phyloP scores from a whole-genome alignment of 768 basidiomycete species.

The Pleurotus pulmonarius region DNA sequence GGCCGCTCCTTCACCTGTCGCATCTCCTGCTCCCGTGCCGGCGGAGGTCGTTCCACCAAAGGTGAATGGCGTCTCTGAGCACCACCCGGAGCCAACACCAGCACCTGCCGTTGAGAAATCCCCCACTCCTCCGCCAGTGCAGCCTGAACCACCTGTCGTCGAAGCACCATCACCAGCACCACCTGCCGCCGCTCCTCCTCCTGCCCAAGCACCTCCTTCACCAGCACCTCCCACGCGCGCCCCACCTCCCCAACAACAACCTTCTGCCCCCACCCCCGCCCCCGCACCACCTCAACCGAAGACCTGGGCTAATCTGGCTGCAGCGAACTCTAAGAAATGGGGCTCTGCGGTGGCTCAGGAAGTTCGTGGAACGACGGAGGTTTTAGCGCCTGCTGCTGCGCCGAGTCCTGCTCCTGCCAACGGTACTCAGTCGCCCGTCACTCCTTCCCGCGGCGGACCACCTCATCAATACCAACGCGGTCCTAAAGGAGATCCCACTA shows the following conservation, averaged over 20 bases:
- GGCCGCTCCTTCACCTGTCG: slow-evolving; percentile 21
- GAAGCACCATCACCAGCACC: slow-evolving; percentile 24
- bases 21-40: slow-evolving; percentile 21
- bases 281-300: slow-evolving; percentile 56
- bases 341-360: slow-evolving; percentile 77
- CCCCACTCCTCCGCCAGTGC: slow-evolving; percentile 18
- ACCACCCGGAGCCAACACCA: slow-evolving; percentile 27
- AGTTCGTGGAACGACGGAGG: slow-evolving; percentile 72
- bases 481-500: slow-evolving; percentile 11
- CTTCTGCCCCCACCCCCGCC: slow-evolving; percentile 23
- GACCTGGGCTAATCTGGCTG: slow-evolving; percentile 92
- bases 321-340: slow-evolving; percentile 81
- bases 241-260: slow-evolving; percentile 22
- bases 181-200: slow-evolving; percentile 20
- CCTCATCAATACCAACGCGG: slow-evolving; percentile 31
- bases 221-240: slow-evolving; percentile 21
- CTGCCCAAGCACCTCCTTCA: slow-evolving; percentile 19
- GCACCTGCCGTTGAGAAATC: slow-evolving; percentile 22
- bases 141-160: background rate
- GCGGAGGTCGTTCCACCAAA: slow-evolving; percentile 15
- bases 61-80: slow-evolving; percentile 26
- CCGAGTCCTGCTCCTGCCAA: slow-evolving; percentile 35
- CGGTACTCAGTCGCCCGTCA: slow-evolving; percentile 28
- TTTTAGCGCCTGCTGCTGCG: slow-evolving; percentile 21
- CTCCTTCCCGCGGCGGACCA: slow-evolving; percentile 19